Percentiles rank a stretch among this genome's conserved stretches.
Conservation (phyloP, 2,329 filamentous ascomycete species). For the Nemania diffusa region DNA sequence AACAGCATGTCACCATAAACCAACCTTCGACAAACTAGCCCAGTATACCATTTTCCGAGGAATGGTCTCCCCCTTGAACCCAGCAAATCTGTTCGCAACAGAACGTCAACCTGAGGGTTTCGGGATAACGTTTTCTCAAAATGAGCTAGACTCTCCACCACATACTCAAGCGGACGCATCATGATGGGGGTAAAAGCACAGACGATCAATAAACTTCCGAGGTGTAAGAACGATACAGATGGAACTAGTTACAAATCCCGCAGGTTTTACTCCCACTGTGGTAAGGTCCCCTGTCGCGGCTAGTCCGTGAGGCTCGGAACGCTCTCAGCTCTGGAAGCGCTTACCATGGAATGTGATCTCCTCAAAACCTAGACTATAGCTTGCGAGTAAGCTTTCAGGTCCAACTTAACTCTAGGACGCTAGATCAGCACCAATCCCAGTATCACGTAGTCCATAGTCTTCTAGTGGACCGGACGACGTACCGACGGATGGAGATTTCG, state of each 20-base stretch:
- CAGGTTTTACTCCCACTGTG: not conserved
- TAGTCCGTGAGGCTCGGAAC: not conserved
- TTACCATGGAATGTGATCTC: not conserved
- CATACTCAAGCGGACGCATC: not conserved
- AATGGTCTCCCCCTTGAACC: not conserved
- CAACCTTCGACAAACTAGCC: not conserved
- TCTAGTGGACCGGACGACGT: not conserved
- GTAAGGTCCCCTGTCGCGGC: not conserved
- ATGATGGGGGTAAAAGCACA: slow-evolving; percentile 3
- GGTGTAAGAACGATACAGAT: not conserved
- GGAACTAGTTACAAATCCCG: not conserved
- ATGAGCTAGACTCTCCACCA: not conserved
- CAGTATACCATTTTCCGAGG: not conserved
- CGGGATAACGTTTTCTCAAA: not conserved
- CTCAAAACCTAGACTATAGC: not conserved
- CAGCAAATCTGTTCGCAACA: not conserved
- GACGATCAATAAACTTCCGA: not conserved
- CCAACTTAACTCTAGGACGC: not conserved
- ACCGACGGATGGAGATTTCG: not conserved
- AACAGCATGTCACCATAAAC: not conserved
- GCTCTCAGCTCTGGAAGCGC: not conserved
- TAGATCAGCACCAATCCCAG: not conserved
- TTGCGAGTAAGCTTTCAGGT: not conserved
- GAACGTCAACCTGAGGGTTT: not conserved
- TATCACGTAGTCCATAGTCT: not conserved